Evolutionary conservation across 805 yeast genomes (phyloP).

Genomic region (Yamadazyma endophytica): DNA sequence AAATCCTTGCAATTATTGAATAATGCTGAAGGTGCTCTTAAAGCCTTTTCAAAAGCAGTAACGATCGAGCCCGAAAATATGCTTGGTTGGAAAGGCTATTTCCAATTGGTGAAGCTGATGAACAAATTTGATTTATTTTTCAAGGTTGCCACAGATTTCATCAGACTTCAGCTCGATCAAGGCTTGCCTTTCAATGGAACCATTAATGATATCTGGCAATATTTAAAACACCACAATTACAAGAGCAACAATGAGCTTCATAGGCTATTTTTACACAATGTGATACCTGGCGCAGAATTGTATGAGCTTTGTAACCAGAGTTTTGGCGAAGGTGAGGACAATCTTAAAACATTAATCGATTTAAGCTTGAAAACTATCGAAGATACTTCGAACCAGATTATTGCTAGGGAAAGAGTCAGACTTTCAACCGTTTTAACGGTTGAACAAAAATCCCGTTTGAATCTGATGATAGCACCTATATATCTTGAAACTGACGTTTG

Average conservation of each 20-base stretch:
- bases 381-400: constrained; percentile 31
- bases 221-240: constrained; percentile 34
- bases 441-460: constrained; percentile 35
- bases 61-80: constrained; percentile 46
- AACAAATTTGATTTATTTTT: constrained; percentile 45
- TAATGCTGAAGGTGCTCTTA: constrained; percentile 34
- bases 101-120: constrained; percentile 38
- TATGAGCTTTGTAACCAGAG: constrained; percentile 48
- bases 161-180: constrained; percentile 37
- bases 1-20: constrained; percentile 54
- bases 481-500: constrained; percentile 51
- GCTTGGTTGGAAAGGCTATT: constrained; percentile 80
- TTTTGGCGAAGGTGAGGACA: constrained; percentile 42
- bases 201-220: constrained; percentile 42
- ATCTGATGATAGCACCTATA: constrained; percentile 42
- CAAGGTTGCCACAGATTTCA: constrained; percentile 40
- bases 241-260: constrained; percentile 28
- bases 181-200: constrained; percentile 48
- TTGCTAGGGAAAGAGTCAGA: constrained; percentile 47
- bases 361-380: constrained; percentile 39
- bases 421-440: constrained; percentile 40
- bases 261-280: constrained; percentile 44
- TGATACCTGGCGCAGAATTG: constrained; percentile 54
- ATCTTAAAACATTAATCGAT: constrained; percentile 41
- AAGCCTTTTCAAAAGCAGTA: constrained; percentile 48